A percentile compares a stretch with the other conserved stretches of the same genome.
Evolutionary conservation across 1,284 basidiomycete genomes (phyloP).

Genomic region (Apiotrichum laibachii): DNA sequence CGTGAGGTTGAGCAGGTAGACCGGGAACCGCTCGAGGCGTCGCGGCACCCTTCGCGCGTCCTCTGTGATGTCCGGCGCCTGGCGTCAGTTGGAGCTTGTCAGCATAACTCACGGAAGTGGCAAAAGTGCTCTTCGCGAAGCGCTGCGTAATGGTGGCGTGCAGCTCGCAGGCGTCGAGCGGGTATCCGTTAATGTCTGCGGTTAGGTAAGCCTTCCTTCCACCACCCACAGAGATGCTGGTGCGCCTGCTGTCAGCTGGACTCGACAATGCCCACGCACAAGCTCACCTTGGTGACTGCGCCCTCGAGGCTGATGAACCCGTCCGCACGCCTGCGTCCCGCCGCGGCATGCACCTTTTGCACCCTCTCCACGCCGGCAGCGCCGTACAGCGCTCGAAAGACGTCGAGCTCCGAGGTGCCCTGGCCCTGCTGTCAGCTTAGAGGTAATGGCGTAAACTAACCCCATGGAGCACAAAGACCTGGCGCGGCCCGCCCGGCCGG

Average conservation of each 20-base stretch:
- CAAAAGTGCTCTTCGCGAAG: constrained; percentile 54
- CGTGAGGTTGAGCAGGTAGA: constrained; percentile 74
- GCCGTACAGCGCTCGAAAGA: constrained; percentile 36
- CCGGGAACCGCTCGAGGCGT: constrained; percentile 68
- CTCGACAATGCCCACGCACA: constrained; percentile 1
- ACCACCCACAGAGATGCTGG: constrained; percentile 73
- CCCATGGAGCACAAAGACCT: constrained; percentile 48
- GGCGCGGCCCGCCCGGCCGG: constrained; percentile 18
- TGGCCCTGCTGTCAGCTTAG: constrained; percentile 9
- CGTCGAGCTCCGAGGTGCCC: constrained; percentile 18
- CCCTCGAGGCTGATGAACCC: constrained; percentile 80
- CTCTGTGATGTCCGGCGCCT: constrained; percentile 47
- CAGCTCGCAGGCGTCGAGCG: constrained; percentile 61
- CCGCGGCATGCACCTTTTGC: constrained; percentile 60
- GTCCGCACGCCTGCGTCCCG: constrained; percentile 60
- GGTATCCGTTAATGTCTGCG: constrained; percentile 77
- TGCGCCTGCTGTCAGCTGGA: constrained; percentile 58
- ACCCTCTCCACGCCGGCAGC: constrained; percentile 52
- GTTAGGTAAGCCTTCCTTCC: constrained; percentile 6
- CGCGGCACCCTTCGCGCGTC: constrained; percentile 57
- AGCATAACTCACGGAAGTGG: constrained; percentile 12
- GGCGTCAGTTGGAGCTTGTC: not conserved
- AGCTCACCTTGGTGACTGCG: constrained; percentile 64
- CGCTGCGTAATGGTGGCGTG: constrained; percentile 65
- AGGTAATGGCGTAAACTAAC: constrained; percentile 52